Conservation (phyloP, 2,329 filamentous ascomycete genomes). For the Arthroderma sp. region DNA sequence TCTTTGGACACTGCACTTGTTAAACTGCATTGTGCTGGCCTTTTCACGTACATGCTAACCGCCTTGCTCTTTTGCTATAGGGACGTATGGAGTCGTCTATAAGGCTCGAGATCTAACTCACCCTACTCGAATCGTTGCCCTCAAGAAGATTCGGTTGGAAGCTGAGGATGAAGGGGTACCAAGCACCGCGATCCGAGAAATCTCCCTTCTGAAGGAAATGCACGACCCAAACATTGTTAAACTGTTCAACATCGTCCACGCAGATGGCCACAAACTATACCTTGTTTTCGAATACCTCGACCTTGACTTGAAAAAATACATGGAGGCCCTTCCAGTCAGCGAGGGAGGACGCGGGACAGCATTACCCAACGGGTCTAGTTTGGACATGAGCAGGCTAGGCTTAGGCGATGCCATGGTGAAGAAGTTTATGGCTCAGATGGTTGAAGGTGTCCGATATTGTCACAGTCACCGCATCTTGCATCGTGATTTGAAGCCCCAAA, state of each 20-base stretch:
- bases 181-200: conserved; percentile 85
- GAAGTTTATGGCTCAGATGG: conserved; percentile 83
- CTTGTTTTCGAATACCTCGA: conserved; percentile 88
- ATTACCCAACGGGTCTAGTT: conserved; percentile 61
- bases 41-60: background rate
- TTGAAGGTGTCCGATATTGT: conserved; percentile 74
- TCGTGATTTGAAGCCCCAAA: conserved; percentile 97
- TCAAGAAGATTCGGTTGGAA: conserved; percentile 92
- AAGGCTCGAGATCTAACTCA: conserved; percentile 78
- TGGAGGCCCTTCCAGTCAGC: conserved; percentile 75
- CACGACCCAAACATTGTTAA: conserved; percentile 80
- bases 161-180: conserved; percentile 91
- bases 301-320: conserved; percentile 87
- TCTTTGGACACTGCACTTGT: conserved; percentile 5
- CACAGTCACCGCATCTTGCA: conserved; percentile 80
- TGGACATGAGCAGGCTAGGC: conserved; percentile 53
- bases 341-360: conserved; percentile 78
- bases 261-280: conserved; percentile 88
- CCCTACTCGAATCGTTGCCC: conserved; percentile 70
- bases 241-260: conserved; percentile 83
- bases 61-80: conserved; percentile 32
- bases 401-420: conserved; percentile 72
- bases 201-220: conserved; percentile 90
- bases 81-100: conserved; percentile 91
- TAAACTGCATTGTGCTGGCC: background rate